Percentiles rank a stretch among this genome's conserved stretches.
Conservation (phyloP, 2,329 filamentous ascomycete genomes). For the Venturia asperata region DNA sequence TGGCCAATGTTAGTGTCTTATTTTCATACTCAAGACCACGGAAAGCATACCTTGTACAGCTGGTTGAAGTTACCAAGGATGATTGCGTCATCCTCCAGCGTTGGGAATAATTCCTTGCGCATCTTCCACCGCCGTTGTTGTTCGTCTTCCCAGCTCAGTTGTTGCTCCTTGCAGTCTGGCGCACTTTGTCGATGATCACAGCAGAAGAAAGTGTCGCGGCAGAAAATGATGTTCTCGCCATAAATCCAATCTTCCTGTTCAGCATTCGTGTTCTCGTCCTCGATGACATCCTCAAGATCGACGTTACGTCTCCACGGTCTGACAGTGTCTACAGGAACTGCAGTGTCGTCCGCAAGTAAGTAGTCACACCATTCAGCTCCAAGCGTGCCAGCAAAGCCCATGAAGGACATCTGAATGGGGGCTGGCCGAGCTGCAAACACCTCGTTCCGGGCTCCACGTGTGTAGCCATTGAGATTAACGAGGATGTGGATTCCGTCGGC, state of each 20-base stretch:
- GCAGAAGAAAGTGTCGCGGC: constrained; percentile 92
- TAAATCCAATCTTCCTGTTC: constrained; percentile 82
- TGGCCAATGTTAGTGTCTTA: constrained; percentile 21
- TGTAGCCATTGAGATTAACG: constrained; percentile 97
- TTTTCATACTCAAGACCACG: not conserved
- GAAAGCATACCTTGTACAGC: constrained; percentile 74
- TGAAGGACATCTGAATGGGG: constrained; percentile 98
- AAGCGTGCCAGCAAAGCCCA: constrained; percentile 94
- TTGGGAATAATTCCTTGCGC: constrained; percentile 86
- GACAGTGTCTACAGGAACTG: constrained; percentile 74
- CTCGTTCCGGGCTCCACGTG: constrained; percentile 90
- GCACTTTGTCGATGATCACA: constrained; percentile 94
- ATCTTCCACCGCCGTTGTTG: constrained; percentile 78
- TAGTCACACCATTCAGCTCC: constrained; percentile 99
- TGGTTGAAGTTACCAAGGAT: constrained; percentile 99
- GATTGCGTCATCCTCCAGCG: constrained; percentile 70
- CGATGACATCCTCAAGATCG: constrained; percentile 59
- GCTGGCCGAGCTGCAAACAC: constrained; percentile 92
- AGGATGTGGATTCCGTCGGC: constrained; percentile 87
- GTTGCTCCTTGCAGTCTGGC: constrained; percentile 54
- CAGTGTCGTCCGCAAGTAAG: constrained; percentile 80
- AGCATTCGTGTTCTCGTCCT: constrained; percentile 59
- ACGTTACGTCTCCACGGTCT: constrained; percentile 72
- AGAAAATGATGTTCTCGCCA: constrained; percentile 93
- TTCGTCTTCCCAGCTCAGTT: constrained; percentile 75